phyloP scores from a whole-genome alignment of 495 filamentous ascomycete species.

The Penicillium steckii region DNA sequence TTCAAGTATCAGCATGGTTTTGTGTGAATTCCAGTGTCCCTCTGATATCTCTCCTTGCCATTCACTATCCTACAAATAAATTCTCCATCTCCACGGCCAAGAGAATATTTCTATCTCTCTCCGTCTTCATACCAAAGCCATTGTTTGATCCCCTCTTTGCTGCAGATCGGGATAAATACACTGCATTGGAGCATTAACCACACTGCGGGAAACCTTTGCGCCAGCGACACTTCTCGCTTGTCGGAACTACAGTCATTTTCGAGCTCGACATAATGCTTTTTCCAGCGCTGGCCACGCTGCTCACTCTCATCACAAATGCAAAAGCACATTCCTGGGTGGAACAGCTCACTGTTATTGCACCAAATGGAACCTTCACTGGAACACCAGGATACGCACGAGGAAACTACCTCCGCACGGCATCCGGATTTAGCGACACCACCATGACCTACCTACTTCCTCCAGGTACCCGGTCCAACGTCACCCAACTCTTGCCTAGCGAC shows the following conservation, averaged over 20 bases:
- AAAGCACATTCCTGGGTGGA: constrained; percentile 80
- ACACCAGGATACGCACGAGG: constrained; percentile 65
- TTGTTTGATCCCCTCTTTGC: too few species aligned
- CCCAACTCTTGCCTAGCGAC: constrained; percentile 23
- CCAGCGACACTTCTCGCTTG: background rate
- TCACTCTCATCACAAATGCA: constrained; percentile 37
- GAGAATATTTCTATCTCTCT: background rate
- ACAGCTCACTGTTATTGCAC: constrained; percentile 62
- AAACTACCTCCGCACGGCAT: constrained; percentile 49
- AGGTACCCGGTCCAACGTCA: constrained; percentile 30
- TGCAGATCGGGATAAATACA: too few species aligned
- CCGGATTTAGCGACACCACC: constrained; percentile 47
- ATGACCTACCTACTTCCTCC: constrained; percentile 57
- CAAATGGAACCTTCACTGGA: constrained; percentile 73
- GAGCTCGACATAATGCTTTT: constrained; percentile 11
- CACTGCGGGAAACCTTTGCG: background rate
- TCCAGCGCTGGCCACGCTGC: constrained; percentile 14
- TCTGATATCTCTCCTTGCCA: background rate
- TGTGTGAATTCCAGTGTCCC: constrained; percentile 7
- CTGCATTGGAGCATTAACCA: too few species aligned
- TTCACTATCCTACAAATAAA: constrained; percentile 1
- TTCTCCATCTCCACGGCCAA: background rate
- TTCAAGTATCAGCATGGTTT: constrained; percentile 7
- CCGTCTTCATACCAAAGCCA: too few species aligned
- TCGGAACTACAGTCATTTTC: background rate